These are phyloP conservation scores for Trypanosoma melophagium DNA, from an alignment of 208 protist genomes.

Conservation along the genomic window DNA sequence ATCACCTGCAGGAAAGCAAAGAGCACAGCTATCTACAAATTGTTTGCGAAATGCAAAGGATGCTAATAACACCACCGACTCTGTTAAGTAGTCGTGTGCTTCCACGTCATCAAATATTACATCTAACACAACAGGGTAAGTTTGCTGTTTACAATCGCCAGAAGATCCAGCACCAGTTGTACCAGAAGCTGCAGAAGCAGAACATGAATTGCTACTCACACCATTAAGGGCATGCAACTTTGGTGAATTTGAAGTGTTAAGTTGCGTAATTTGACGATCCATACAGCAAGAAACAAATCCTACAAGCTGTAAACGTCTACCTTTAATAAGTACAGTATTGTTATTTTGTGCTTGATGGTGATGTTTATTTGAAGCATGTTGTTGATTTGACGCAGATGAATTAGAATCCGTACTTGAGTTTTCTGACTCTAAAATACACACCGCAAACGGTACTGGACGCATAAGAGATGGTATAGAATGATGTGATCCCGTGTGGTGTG, in stretches of 20 bases:
- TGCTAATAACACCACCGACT: constrained; percentile 74
- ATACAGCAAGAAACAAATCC: constrained; percentile 32
- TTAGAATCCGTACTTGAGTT: constrained; percentile 24
- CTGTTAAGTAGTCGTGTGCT: constrained; percentile 52
- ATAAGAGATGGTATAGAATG: constrained; percentile 32
- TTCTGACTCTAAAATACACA: constrained; percentile 79
- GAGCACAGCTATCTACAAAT: constrained; percentile 77
- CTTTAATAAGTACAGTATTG: constrained; percentile 24
- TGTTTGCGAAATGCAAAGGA: constrained; percentile 82
- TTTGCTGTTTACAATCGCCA: constrained; percentile 13
- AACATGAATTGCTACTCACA: background rate
- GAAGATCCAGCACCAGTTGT: no score
- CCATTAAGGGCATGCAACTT: constrained; percentile 9
- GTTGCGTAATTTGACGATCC: constrained; percentile 15
- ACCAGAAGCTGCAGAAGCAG: background rate
- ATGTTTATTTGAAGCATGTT: background rate
- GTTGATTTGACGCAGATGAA: background rate
- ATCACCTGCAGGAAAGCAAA: constrained; percentile 49
- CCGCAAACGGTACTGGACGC: constrained; percentile 75
- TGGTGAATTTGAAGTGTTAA: constrained; percentile 7
- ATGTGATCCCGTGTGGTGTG: background rate
- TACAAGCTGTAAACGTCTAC: constrained; percentile 25
- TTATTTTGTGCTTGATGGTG: background rate
- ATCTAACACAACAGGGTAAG: constrained; percentile 40
- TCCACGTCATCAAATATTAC: constrained; percentile 64